Evolutionary conservation across 495 filamentous ascomycete species (phyloP).

Genomic region (Xylaria castorea): DNA sequence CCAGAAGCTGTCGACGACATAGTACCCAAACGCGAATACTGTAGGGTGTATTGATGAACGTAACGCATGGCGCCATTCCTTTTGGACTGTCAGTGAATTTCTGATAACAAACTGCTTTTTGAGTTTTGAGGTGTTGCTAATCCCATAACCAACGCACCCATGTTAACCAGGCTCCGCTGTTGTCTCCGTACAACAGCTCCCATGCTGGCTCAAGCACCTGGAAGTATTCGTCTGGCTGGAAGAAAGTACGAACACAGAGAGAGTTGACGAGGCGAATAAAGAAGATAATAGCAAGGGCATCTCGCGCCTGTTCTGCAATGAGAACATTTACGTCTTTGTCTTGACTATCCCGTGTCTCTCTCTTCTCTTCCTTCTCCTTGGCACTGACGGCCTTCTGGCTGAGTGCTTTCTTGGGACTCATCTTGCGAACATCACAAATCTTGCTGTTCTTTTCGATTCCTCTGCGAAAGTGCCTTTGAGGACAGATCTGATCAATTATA

Average conservation of each 20-base stretch:
- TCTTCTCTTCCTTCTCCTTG: constrained; percentile 12
- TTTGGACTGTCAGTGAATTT: constrained; percentile 32
- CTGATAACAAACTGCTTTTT: neutral
- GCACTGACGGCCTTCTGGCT: constrained; percentile 21
- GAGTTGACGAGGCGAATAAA: constrained; percentile 84
- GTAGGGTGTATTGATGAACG: constrained; percentile 92
- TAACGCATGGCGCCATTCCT: constrained; percentile 95
- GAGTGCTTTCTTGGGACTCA: constrained; percentile 34
- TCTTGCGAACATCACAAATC: constrained; percentile 25
- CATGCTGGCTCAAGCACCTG: constrained; percentile 96
- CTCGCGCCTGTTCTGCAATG: constrained; percentile 41
- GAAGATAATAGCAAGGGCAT: constrained; percentile 69
- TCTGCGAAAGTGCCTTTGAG: constrained; percentile 7
- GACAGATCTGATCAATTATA: neutral
- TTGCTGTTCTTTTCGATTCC: constrained; percentile 7
- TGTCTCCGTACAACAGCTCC: constrained; percentile 79
- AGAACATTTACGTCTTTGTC: constrained; percentile 28
- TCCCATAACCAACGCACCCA: constrained; percentile 68
- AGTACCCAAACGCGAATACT: constrained; percentile 82
- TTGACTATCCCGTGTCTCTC: constrained; percentile 20
- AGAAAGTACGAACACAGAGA: constrained; percentile 87
- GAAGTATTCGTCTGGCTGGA: constrained; percentile 99
- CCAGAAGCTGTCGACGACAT: constrained; percentile 53
- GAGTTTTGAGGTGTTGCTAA: neutral
- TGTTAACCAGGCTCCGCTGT: constrained; percentile 89